phyloP scores from a whole-genome alignment of 2,329 filamentous ascomycete species.

The Biscogniauxia sp. region DNA sequence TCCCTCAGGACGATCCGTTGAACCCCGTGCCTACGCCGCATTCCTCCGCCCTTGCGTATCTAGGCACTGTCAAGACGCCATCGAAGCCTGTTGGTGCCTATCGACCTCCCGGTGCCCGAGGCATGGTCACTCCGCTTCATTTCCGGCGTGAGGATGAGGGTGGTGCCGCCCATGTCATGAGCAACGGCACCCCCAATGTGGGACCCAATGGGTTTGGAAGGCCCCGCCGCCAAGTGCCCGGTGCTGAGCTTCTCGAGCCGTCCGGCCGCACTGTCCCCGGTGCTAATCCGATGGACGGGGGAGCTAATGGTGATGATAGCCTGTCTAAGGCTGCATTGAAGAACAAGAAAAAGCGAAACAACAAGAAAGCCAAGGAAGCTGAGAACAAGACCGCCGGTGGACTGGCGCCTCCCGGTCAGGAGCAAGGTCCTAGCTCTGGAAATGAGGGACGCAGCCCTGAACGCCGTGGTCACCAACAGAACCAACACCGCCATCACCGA shows the following conservation, averaged over 20 bases:
- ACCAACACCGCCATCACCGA: slow-evolving; percentile 45
- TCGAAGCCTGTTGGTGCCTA: slow-evolving; percentile 98
- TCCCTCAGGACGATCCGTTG: slow-evolving; percentile 68
- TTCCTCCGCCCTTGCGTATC: slow-evolving; percentile 74
- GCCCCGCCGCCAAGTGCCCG: slow-evolving; percentile 76
- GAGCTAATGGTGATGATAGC: slow-evolving; percentile 64
- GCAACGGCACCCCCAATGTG: slow-evolving; percentile 72
- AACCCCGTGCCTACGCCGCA: slow-evolving; percentile 74
- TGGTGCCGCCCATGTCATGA: slow-evolving; percentile 77
- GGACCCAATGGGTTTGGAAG: slow-evolving; percentile 77
- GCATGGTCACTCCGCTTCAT: slow-evolving; percentile 81
- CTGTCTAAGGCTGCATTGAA: slow-evolving; percentile 83
- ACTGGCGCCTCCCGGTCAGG: slow-evolving; percentile 46
- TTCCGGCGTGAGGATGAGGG: slow-evolving; percentile 99
- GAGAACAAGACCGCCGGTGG: slow-evolving; percentile 56
- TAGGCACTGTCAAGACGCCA: slow-evolving; percentile 86
- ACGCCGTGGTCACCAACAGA: slow-evolving; percentile 57
- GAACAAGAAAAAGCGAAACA: slow-evolving; percentile 97
- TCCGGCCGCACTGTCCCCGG: slow-evolving; percentile 65
- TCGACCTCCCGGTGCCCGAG: slow-evolving; percentile 88
- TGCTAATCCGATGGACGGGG: slow-evolving; percentile 63
- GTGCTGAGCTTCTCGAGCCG: slow-evolving; percentile 65
- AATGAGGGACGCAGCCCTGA: slow-evolving; percentile 64
- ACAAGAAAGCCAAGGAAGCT: slow-evolving; percentile 82
- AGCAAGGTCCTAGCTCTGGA: slow-evolving; percentile 42